Percentiles rank a stretch among this genome's conserved stretches.
phyloP scores from a whole-genome alignment of 495 filamentous ascomycete genomes.

The Aspergillus leporis region DNA sequence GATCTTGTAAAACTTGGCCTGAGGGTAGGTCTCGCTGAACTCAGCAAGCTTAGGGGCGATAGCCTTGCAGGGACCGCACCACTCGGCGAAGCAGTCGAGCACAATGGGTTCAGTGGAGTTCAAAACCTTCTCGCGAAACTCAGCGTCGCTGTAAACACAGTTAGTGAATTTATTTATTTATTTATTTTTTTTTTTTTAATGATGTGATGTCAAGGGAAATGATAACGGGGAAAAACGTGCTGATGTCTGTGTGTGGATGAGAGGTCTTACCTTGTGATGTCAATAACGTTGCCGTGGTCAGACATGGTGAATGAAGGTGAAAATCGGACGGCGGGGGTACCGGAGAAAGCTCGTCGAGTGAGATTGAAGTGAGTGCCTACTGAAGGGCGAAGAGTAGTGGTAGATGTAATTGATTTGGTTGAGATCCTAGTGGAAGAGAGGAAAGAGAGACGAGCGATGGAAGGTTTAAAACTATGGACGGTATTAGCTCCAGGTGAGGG shows the following conservation, averaged over 20 bases:
- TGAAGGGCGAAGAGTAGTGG: constrained; percentile 28
- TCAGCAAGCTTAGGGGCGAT: constrained; percentile 74
- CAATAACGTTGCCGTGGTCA: constrained; percentile 33
- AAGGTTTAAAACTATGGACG: constrained; percentile 22
- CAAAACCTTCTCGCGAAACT: constrained; percentile 50
- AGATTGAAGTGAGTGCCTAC: constrained; percentile 20
- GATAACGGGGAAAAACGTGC: too few species aligned
- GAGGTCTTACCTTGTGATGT: constrained; percentile 36
- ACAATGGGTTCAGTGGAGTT: constrained; percentile 59
- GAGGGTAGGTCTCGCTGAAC: constrained; percentile 54
- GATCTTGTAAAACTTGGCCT: constrained; percentile 81
- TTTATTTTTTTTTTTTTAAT: too few species aligned
- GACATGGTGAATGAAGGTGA: constrained; percentile 51
- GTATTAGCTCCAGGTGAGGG: constrained; percentile 30
- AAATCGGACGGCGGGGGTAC: constrained; percentile 41
- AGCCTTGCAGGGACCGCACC: constrained; percentile 95
- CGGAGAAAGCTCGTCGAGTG: constrained; percentile 32
- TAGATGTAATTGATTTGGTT: constrained; percentile 14
- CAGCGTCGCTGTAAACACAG: constrained; percentile 50
- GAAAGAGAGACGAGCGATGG: constrained; percentile 19
- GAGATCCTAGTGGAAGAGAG: constrained; percentile 19
- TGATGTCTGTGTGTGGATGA: not conserved
- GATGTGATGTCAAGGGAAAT: not conserved
- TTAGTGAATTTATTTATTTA: too few species aligned
- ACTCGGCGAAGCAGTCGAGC: constrained; percentile 84